These are phyloP conservation scores for Tolypocladium endophyticum DNA, from an alignment of 2,329 filamentous ascomycete species.

Conservation along the genomic window DNA sequence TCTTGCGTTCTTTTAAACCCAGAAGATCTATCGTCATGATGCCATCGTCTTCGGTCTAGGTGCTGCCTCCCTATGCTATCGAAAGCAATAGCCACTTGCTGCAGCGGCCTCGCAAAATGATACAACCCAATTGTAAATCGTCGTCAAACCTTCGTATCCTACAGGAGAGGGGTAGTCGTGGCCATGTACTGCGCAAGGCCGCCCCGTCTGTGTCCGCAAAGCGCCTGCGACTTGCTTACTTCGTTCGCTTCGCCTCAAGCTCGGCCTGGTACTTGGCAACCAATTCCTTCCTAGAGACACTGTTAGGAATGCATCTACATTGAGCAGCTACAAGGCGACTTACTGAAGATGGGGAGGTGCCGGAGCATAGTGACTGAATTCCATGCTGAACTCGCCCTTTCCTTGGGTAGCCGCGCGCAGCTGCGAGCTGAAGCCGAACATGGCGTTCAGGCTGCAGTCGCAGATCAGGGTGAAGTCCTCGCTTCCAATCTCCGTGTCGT, in stretches of 20 bases:
- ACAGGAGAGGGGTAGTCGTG: background rate
- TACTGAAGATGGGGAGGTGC: conserved; percentile 85
- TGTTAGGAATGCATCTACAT: conserved; percentile 2
- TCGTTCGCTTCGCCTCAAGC: conserved; percentile 44
- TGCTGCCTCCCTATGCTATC: background rate
- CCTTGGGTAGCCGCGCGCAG: conserved; percentile 89
- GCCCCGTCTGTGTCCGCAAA: background rate
- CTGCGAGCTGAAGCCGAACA: conserved; percentile 95
- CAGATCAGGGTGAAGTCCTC: conserved; percentile 91
- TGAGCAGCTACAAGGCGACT: conserved; percentile 22
- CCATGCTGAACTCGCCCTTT: conserved; percentile 98
- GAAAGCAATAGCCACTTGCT: background rate
- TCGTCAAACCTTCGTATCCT: background rate
- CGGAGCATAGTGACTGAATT: conserved; percentile 91
- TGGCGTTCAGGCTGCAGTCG: conserved; percentile 88
- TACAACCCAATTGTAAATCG: background rate
- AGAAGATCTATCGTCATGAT: background rate
- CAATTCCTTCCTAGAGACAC: conserved; percentile 40
- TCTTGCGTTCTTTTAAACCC: background rate
- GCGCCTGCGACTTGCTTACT: conserved; percentile 23
- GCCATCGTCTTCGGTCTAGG: background rate
- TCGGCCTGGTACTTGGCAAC: conserved; percentile 49
- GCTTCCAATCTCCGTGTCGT: conserved; percentile 85
- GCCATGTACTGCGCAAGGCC: background rate
- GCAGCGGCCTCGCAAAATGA: background rate